phyloP scores from a whole-genome alignment of 2,329 filamentous ascomycete species.

The Paracoccidioides brasiliensis region DNA sequence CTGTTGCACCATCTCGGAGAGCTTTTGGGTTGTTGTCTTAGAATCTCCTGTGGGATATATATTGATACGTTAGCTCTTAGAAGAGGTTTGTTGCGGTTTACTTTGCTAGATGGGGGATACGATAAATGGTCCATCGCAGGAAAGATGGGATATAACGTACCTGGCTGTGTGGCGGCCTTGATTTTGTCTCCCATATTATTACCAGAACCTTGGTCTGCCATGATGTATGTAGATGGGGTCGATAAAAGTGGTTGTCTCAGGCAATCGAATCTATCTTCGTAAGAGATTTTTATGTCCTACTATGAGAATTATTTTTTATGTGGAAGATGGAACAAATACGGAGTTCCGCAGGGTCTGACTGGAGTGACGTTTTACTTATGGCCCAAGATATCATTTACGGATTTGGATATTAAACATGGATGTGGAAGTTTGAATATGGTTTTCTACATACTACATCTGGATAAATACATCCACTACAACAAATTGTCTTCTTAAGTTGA shows the following conservation, averaged over 20 bases:
- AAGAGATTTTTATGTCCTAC: background rate
- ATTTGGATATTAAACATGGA: too few relatives aligned
- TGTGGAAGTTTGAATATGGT: too few relatives aligned
- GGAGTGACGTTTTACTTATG: too few relatives aligned
- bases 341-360: too few relatives aligned
- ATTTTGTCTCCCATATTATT: background rate
- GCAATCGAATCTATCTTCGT: background rate
- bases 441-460: too few relatives aligned
- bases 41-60: constrained; percentile 7
- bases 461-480: too few relatives aligned
- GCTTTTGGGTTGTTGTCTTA: constrained; percentile 11
- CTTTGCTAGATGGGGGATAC: background rate
- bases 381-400: too few relatives aligned
- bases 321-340: background rate
- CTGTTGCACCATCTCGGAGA: constrained; percentile 9
- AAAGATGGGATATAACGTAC: background rate
- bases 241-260: background rate
- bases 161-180: background rate
- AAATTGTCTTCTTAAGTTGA: too few relatives aligned
- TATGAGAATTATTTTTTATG: background rate
- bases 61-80: background rate
- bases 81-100: background rate
- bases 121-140: background rate
- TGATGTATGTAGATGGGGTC: background rate
- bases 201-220: background rate